These are phyloP conservation scores for Phytophthora rubi DNA, from an alignment of 352 stramenopile genomes.

Conservation along the genomic window DNA sequence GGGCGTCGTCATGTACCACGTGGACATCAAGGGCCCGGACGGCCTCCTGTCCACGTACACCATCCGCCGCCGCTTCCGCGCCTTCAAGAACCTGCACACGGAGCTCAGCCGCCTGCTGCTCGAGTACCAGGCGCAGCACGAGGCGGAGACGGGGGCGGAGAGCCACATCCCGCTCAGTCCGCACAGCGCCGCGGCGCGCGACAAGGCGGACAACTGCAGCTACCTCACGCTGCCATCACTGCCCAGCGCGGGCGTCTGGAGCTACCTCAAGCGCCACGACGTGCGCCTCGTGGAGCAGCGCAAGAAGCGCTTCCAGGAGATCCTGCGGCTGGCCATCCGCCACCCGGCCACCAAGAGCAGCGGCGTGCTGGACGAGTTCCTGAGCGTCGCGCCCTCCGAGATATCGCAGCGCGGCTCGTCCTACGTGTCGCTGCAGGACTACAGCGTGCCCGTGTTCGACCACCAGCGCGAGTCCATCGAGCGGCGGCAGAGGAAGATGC, in stretches of 20 bases:
- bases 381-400: constrained; percentile 73
- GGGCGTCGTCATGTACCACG: constrained; percentile 89
- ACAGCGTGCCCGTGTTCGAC: constrained; percentile 81
- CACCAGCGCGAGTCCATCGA: constrained; percentile 81
- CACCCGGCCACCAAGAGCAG: constrained; percentile 76
- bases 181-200: constrained; percentile 40
- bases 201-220: constrained; percentile 39
- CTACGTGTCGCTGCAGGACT: constrained; percentile 82
- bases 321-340: constrained; percentile 76
- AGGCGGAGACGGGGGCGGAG: constrained; percentile 24
- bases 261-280: constrained; percentile 84
- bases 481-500: constrained; percentile 74
- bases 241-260: constrained; percentile 80
- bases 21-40: constrained; percentile 84
- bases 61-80: constrained; percentile 80
- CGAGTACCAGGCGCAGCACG: constrained; percentile 41
- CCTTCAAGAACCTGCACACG: constrained; percentile 81
- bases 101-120: constrained; percentile 68
- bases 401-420: constrained; percentile 81
- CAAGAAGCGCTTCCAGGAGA: constrained; percentile 85
- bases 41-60: constrained; percentile 85
- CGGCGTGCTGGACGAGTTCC: constrained; percentile 70
- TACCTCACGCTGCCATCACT: constrained; percentile 67
- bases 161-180: constrained; percentile 55
- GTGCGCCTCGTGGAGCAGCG: constrained; percentile 80